Conservation (phyloP, 116 monocot species). For the Phalaenopsis hybrid region DNA sequence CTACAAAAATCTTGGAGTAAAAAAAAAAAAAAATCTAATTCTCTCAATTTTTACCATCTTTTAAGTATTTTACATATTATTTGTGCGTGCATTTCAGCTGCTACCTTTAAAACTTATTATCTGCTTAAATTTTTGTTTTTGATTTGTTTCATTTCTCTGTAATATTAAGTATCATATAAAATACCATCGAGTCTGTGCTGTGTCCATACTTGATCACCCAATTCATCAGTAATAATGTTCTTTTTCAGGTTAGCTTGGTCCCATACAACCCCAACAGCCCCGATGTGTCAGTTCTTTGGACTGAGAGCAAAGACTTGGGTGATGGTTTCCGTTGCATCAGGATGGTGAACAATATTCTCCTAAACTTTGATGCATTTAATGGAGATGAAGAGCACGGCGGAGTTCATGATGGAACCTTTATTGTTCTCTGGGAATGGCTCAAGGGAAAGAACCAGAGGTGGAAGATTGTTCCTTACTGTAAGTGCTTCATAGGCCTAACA, state of each 20-base stretch:
- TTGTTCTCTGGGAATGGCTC: conserved; percentile 47
- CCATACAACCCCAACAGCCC: conserved; percentile 24
- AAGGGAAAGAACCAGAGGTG: conserved; percentile 49
- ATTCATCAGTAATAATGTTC: neutral
- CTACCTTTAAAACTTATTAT: too few relatives aligned
- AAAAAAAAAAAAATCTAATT: neutral
- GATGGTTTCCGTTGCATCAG: conserved; percentile 37
- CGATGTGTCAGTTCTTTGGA: conserved; percentile 41
- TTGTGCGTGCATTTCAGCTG: too few relatives aligned
- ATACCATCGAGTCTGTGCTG: too few relatives aligned
- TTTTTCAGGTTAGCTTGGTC: conserved; percentile 23
- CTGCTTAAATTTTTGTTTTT: too few relatives aligned
- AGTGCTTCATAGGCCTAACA: conserved; percentile 3
- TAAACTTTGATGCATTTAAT: conserved; percentile 44
- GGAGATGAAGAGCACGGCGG: conserved; percentile 47
- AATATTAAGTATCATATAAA: too few relatives aligned
- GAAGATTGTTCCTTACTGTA: conserved; percentile 40
- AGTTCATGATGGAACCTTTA: conserved; percentile 36
- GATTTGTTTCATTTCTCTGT: too few relatives aligned
- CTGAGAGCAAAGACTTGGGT: conserved; percentile 37
- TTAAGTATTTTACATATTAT: too few relatives aligned
- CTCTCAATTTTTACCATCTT: too few relatives aligned
- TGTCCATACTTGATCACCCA: too few relatives aligned
- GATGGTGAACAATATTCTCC: conserved; percentile 41
- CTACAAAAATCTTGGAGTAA: too few relatives aligned